Conservation (phyloP, 2,329 filamentous ascomycete species). For the Cercospora zeae-maydis region DNA sequence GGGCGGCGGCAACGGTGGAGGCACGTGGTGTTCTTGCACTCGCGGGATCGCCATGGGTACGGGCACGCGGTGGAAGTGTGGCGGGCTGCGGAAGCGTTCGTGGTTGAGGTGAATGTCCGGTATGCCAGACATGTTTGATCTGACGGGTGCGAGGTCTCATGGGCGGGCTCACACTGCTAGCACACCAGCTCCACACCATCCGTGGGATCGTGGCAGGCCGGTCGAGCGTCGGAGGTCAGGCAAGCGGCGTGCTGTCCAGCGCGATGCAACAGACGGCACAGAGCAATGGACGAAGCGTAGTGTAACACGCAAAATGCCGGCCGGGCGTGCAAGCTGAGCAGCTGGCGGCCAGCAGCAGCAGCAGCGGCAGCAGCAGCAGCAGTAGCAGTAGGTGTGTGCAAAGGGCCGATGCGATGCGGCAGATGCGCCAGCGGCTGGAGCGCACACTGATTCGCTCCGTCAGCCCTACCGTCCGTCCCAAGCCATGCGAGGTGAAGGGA, state of each 20-base stretch:
- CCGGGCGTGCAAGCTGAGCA: constrained; percentile 10
- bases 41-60: constrained; percentile 63
- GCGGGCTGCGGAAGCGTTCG: constrained; percentile 39
- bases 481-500: constrained; percentile 20
- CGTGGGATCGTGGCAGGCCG: not conserved
- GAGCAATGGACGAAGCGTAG: not conserved
- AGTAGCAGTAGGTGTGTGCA: not conserved
- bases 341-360: constrained; percentile 18
- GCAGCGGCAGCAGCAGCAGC: constrained; percentile 15
- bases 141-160: constrained; percentile 15
- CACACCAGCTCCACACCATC: constrained; percentile 13
- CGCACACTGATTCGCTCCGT: constrained; percentile 19
- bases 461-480: constrained; percentile 21
- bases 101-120: constrained; percentile 38
- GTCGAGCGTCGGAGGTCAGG: not conserved
- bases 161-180: constrained; percentile 6
- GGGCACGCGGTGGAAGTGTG: constrained; percentile 42
- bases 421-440: constrained; percentile 8
- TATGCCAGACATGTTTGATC: constrained; percentile 26
- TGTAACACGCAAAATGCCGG: constrained; percentile 1
- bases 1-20: constrained; percentile 64
- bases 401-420: constrained; percentile 19
- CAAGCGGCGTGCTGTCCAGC: not conserved
- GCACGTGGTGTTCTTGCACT: constrained; percentile 48
- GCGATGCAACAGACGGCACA: constrained; percentile 2